Conservation (phyloP, 768 basidiomycete genomes). For the Pleurotus cornucopiae region DNA sequence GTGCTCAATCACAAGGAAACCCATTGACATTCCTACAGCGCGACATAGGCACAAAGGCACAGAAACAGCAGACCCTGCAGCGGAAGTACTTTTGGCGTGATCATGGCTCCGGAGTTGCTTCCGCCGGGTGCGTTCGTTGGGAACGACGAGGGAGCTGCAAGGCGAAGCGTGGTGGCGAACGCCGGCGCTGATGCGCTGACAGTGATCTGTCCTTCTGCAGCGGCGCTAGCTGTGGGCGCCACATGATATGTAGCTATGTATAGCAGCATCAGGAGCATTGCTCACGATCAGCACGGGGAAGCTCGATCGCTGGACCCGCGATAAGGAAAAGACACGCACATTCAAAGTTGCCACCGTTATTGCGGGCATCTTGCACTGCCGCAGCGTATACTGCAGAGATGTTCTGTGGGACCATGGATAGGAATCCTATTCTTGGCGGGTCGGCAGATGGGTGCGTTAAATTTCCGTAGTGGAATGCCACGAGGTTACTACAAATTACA, state of each 20-base stretch:
- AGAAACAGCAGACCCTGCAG: no score
- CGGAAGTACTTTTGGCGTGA: not conserved
- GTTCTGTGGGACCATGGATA: constrained; percentile 57
- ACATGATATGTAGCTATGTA: constrained; percentile 26
- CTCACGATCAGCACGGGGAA: not conserved
- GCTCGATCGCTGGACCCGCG: not conserved
- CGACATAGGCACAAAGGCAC: no score
- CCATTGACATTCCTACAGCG: no score
- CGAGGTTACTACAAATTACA: constrained; percentile 40
- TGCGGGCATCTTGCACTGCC: constrained; percentile 31
- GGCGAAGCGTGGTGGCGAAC: constrained; percentile 6
- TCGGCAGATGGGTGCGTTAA: constrained; percentile 62
- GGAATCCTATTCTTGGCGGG: constrained; percentile 63
- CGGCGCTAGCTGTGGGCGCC: constrained; percentile 31
- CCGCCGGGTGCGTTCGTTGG: not conserved
- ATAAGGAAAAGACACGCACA: constrained; percentile 17
- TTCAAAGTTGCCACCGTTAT: constrained; percentile 34
- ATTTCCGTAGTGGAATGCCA: constrained; percentile 71
- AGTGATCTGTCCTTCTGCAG: constrained; percentile 15
- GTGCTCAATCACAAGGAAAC: no score
- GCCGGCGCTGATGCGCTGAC: constrained; percentile 11
- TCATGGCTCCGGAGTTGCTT: not conserved
- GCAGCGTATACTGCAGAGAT: constrained; percentile 34
- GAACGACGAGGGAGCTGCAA: constrained; percentile 8
- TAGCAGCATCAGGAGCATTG: no score